Percentiles rank a stretch among this genome's conserved stretches.
These are phyloP conservation scores for Globisporangium okanoganense DNA, from an alignment of 352 stramenopile species.

Conservation along the genomic window DNA sequence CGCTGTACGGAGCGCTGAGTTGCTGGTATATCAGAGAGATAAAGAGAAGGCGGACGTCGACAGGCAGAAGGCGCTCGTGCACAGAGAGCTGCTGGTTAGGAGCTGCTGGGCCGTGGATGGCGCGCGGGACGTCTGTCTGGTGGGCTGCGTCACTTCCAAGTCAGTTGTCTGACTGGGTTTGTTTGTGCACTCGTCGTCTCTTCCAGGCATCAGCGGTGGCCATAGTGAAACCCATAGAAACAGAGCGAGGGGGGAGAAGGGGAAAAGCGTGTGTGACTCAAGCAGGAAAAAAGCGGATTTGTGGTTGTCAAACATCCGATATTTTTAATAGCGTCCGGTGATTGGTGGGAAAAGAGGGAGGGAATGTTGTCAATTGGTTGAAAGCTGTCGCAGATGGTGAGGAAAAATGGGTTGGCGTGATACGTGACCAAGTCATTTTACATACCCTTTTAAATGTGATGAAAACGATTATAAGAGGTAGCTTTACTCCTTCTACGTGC, in stretches of 20 bases:
- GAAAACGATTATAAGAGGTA: too few species aligned
- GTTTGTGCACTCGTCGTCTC: slow-evolving; percentile 1
- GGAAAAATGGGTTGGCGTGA: not conserved
- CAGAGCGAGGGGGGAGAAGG: not conserved
- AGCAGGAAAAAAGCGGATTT: not conserved
- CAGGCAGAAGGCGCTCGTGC: not conserved
- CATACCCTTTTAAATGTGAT: not conserved
- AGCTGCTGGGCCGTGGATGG: not conserved
- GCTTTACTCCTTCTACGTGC: too few species aligned
- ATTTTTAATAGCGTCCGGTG: too few species aligned
- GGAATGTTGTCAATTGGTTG: not conserved
- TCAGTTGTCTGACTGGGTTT: slow-evolving; percentile 4
- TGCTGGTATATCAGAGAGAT: not conserved
- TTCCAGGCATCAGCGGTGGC: not conserved
- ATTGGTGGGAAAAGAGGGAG: not conserved
- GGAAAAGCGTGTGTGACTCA: not conserved
- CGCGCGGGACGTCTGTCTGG: not conserved
- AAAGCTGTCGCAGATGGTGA: slow-evolving; percentile 2
- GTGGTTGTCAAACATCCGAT: too few species aligned
- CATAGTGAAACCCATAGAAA: slow-evolving; percentile 5
- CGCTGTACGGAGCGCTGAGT: not conserved
- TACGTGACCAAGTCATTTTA: not conserved
- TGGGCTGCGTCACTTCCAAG: not conserved
- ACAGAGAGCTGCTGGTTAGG: not conserved
- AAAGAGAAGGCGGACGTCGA: not conserved